These are phyloP conservation scores for Paraleonurus japonicus DNA, from an alignment of 257 asterid species.

Conservation along the genomic window DNA sequence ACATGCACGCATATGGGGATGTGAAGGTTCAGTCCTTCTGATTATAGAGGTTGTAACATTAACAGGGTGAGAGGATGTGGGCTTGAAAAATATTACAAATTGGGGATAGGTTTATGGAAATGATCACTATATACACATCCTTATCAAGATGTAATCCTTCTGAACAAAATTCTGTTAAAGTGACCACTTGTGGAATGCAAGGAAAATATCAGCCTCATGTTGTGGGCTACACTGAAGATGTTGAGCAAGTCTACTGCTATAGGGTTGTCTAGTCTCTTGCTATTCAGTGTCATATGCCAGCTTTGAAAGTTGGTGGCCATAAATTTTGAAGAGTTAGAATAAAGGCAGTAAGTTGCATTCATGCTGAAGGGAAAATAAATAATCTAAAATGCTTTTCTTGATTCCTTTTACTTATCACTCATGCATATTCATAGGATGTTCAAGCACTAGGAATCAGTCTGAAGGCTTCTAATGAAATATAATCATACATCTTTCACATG, in stretches of 20 bases:
- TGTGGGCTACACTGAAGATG: not conserved
- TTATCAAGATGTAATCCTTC: not conserved
- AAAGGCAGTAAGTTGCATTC: slow-evolving; percentile 13
- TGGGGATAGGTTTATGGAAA: not conserved
- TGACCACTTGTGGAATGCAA: not conserved
- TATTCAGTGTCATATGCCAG: not conserved
- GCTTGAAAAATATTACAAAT: not conserved
- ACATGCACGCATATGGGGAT: not conserved
- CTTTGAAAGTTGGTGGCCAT: slow-evolving; percentile 12
- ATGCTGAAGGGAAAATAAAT: not conserved
- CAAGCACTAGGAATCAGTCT: not conserved
- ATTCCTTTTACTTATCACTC: not conserved
- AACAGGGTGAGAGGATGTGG: not conserved
- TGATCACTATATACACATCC: not conserved
- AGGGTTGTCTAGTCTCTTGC: slow-evolving; percentile 5
- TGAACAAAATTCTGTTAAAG: not conserved
- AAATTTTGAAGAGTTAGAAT: slow-evolving; percentile 8
- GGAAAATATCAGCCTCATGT: not conserved
- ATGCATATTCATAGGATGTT: not conserved
- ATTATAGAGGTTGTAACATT: not conserved
- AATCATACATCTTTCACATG: not conserved
- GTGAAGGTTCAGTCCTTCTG: not conserved
- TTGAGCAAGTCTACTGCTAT: not conserved
- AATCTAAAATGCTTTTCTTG: not conserved
- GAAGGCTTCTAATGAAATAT: not conserved